Percentiles rank a stretch among this genome's conserved stretches.
phyloP scores from a whole-genome alignment of 352 stramenopile species.

The Globisporangium emineosum region DNA sequence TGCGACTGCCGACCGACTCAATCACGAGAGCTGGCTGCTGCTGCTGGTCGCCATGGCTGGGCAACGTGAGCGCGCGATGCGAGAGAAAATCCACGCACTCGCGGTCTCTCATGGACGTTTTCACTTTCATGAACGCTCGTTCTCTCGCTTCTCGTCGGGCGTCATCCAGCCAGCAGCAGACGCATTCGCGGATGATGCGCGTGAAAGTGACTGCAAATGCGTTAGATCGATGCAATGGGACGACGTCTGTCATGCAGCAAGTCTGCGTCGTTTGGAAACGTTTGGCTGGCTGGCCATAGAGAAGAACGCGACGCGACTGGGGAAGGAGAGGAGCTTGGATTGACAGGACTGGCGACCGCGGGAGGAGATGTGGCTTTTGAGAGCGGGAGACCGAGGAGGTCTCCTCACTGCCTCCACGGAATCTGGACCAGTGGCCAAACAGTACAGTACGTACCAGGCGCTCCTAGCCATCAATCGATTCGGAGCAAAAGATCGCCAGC shows the following conservation, averaged over 20 bases:
- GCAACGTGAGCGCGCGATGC: neutral
- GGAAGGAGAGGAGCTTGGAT: neutral
- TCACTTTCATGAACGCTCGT: neutral
- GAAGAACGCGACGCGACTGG: neutral
- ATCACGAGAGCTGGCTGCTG: neutral
- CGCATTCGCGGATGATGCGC: neutral
- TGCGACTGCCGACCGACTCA: constrained; percentile 5
- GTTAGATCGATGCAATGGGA: neutral
- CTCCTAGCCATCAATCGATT: constrained; percentile 1
- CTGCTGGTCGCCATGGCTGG: neutral
- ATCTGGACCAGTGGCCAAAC: neutral
- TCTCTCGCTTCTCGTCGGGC: neutral
- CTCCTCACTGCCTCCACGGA: neutral
- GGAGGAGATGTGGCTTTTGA: neutral
- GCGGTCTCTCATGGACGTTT: neutral
- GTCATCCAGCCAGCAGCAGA: neutral
- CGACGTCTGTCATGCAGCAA: neutral
- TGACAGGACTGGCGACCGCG: constrained; percentile 3
- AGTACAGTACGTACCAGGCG: neutral
- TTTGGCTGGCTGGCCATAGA: neutral
- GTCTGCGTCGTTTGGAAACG: neutral
- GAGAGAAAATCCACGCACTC: neutral
- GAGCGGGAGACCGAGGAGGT: neutral
- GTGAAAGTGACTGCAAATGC: neutral
- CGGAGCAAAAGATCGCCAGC: neutral